Evolutionary conservation across 805 yeast species (phyloP), one percentile per base, ranked within the genome.

Genomic region (Kuraishia piskuri): DNA sequence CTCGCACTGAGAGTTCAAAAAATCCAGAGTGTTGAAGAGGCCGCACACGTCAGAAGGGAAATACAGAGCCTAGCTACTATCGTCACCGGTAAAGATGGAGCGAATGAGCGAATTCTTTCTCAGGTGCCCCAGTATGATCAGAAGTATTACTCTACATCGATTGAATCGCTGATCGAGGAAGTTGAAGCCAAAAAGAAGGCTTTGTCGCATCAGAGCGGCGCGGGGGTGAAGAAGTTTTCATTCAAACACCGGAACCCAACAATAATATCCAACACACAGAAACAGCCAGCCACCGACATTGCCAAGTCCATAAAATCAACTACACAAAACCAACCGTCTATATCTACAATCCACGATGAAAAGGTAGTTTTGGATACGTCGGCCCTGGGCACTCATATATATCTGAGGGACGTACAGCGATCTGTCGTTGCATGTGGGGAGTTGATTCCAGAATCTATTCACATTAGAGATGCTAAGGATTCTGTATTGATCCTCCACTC

Each of bases 51-150:
- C 3, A 44, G 59, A 47, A 21, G n/a, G 2, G 53, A 59, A 12
- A 58, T 62, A 46, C 53, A 54, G 46, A 21, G 52, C 2, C 53
- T 62, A 19, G 55, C 59, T 49, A 49, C 55, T 5, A 61, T 63
- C 63, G 37, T 63, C 3, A 26, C 58, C 10, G 51, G 52, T 3
- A 26, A 52, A n/a, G 40, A 53, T 20, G 50, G 53, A n/a, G 17
- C 40, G 14, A 31, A 31, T 31, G 49, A 37, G 8, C 57, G 51
- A 36, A 20, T 36, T 47, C 26, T 22, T 4, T 25, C 54, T 17
- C 50, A 49, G n/a, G 53, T 64, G 2, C 63, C 70, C 1, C 20
- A 56, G 19, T 67, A 58, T 52, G 65, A 66, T 26, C 55, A 63
- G 49, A 66, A 60, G 50, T 54, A 49, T 7, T 61, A 59, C 36